phyloP scores from a whole-genome alignment of 2,329 filamentous ascomycete genomes.

The Aspergillus ochraceoroseus region DNA sequence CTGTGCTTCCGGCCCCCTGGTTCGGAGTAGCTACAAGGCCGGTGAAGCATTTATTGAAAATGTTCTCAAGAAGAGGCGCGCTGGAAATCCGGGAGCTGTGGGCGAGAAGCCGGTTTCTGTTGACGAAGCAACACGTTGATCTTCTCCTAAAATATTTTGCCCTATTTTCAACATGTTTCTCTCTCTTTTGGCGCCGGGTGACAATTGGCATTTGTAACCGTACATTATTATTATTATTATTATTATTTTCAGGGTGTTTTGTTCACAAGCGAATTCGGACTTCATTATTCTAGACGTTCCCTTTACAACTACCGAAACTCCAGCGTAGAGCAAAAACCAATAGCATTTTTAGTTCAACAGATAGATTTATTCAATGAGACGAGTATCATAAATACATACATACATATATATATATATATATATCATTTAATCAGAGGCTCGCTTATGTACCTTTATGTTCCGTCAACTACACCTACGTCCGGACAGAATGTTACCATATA shows the following conservation, averaged over 20 bases:
- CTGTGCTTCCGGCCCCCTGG: conserved; percentile 86
- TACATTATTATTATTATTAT: conserved; percentile 1
- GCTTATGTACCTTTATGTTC: conserved; percentile 10
- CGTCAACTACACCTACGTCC: conserved; percentile 12
- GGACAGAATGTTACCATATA: conserved; percentile 6
- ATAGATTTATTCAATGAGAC: conserved; percentile 10
- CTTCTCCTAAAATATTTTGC: conserved; percentile 1
- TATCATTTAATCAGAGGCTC: conserved; percentile 6
- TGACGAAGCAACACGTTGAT: conserved; percentile 29
- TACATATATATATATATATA: no score
- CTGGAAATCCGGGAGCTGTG: conserved; percentile 26
- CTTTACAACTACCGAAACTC: background rate
- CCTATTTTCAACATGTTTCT: conserved; percentile 7
- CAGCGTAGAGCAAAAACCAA: background rate
- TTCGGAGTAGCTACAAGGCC: conserved; percentile 94
- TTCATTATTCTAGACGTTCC: background rate
- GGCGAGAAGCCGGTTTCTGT: conserved; percentile 25
- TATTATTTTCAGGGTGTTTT: conserved; percentile 5
- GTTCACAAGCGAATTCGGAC: background rate
- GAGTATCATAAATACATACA: conserved; percentile 6
- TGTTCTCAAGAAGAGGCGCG: conserved; percentile 73
- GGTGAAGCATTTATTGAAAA: conserved; percentile 99
- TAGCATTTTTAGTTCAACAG: conserved; percentile 9
- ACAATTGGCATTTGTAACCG: background rate
- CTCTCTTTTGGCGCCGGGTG: conserved; percentile 16